phyloP scores from a whole-genome alignment of 2,329 filamentous ascomycete species.

The Colletotrichum musae region DNA sequence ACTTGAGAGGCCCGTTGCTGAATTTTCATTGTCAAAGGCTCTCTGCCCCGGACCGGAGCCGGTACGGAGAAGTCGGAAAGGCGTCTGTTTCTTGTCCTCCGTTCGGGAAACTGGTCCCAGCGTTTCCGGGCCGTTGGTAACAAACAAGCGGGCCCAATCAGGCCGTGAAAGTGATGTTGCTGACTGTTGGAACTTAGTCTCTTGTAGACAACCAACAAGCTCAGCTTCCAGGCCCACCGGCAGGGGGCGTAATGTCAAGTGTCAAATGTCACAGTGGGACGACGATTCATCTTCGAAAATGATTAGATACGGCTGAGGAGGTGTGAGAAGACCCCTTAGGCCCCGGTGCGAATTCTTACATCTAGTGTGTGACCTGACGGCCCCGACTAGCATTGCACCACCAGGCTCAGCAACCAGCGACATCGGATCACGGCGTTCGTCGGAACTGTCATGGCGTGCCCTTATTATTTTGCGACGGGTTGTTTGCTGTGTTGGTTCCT shows the following conservation, averaged over 20 bases:
- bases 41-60: neutral
- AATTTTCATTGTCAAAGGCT: neutral
- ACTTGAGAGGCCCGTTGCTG: neutral
- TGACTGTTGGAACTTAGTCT: neutral
- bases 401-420: too few relatives aligned
- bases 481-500: neutral
- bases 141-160: too few relatives aligned
- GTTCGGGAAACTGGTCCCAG: too few relatives aligned
- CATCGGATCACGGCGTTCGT: too few relatives aligned
- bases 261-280: neutral
- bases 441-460: too few relatives aligned
- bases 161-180: neutral
- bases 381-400: too few relatives aligned
- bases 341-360: too few relatives aligned
- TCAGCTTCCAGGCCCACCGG: neutral
- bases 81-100: too few relatives aligned
- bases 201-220: constrained; percentile 1
- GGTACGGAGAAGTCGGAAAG: neutral
- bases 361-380: too few relatives aligned
- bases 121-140: too few relatives aligned
- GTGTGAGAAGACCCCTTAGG: neutral
- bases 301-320: neutral
- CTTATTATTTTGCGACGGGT: too few relatives aligned
- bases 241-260: neutral
- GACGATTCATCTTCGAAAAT: neutral